Evolutionary conservation across 2,329 filamentous ascomycete genomes (phyloP), one percentile per base, ranked within the genome.

Genomic region (Paracorniculantispora psalliotae): DNA sequence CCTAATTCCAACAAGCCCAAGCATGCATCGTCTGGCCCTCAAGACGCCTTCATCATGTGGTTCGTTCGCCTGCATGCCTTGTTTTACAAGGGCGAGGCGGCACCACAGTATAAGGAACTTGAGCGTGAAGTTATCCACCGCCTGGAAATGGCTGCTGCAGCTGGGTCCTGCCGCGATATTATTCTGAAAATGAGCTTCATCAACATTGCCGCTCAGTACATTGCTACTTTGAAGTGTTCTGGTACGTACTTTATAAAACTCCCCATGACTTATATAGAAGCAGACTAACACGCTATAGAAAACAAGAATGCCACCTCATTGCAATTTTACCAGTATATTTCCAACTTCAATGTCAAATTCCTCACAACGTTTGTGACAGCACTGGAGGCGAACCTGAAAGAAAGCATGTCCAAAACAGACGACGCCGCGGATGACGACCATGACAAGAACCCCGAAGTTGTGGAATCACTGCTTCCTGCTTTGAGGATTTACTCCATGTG

Each of bases 21-120:
- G 60, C 72, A 43, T 62, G 72, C 57, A 65, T 60, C 84, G 60
- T 52, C 56, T 9, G 81, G 82, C 58, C 79, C 82, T 1, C 80
- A 82, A 41, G 83, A 86, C 64, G 84, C 86, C 37, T 81, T 96
- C 59, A 79, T 87, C 49, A 84, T 85, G 54, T 94, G 92, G 88
- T 96, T 97, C 67, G 83, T 93, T 61, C 87, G 89, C 65, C 81
- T 97, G 46, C 93, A 97, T 70, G 91, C 91, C 50, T 86, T 88
- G 68, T 93, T 90, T 72, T 93, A 89, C 73, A 87, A 87, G 62
- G 92, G 91, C 33, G 81, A 88, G 61, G 81, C 86, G 47, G 92
- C 94, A 66, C 75, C 84, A 1, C 85, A 88, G 62, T 89, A 92
- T 63, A 83, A 88, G 57, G 92, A 96, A 69, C 78, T 97, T 28